Evolutionary conservation across 2,329 filamentous ascomycete species (phyloP).

Genomic region (Aspergillus persii): DNA sequence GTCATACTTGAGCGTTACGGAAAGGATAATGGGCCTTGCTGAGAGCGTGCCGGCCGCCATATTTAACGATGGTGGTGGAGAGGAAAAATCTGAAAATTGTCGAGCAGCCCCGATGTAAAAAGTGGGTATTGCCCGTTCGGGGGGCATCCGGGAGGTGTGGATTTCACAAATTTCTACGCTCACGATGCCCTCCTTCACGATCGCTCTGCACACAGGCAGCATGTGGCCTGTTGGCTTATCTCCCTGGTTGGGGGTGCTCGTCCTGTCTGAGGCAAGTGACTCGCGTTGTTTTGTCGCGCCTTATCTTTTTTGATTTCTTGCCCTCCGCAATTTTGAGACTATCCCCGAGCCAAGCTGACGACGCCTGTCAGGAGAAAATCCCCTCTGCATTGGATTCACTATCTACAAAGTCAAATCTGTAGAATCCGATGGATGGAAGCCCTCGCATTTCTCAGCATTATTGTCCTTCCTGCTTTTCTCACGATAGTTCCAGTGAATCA

Average conservation of each 20-base stretch:
- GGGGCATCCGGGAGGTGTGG: neutral
- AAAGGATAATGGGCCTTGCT: neutral
- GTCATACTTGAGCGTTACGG: neutral
- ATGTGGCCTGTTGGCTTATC: neutral
- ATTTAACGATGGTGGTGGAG: neutral
- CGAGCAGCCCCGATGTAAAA: conserved; percentile 1
- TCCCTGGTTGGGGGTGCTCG: neutral
- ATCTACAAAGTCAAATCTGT: neutral
- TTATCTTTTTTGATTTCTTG: neutral
- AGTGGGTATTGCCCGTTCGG: conserved; percentile 7
- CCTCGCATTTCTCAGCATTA: neutral
- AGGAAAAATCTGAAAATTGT: conserved; percentile 1
- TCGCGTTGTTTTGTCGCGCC: neutral
- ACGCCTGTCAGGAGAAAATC: neutral
- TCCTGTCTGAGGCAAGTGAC: neutral
- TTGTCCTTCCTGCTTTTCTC: neutral
- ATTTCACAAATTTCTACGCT: neutral
- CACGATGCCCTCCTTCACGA: neutral
- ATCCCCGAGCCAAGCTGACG: neutral
- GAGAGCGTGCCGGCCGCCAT: neutral
- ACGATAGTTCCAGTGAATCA: neutral
- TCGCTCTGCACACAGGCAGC: neutral
- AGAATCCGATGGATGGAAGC: neutral
- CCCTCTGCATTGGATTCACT: neutral
- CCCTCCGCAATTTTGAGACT: neutral